Conservation (phyloP, 805 yeast species). For the Debaryomyces castellii region DNA sequence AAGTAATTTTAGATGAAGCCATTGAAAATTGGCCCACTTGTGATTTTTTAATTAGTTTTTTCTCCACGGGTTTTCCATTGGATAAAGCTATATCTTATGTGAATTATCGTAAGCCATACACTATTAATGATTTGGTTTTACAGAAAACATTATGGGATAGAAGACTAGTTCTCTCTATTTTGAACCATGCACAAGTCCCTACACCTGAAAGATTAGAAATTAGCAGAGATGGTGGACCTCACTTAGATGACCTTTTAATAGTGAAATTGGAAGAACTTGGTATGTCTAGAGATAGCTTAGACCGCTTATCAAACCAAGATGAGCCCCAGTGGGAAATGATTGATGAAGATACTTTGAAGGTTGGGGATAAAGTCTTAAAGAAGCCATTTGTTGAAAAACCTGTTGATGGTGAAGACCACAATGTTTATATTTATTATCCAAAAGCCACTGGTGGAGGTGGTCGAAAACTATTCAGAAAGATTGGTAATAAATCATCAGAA, state of each 20-base stretch:
- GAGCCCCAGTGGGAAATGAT: conserved; percentile 88
- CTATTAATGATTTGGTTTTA: conserved; percentile 83
- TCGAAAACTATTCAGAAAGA: conserved; percentile 86
- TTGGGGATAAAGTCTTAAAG: conserved; percentile 65
- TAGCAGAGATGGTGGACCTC: conserved; percentile 96
- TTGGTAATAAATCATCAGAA: conserved; percentile 95
- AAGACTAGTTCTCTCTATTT: conserved; percentile 74
- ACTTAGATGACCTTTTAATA: conserved; percentile 57
- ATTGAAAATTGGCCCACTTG: conserved; percentile 99
- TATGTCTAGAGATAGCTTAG: conserved; percentile 45
- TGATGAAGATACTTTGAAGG: conserved; percentile 71
- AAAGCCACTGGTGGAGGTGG: conserved; percentile 96
- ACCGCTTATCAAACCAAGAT: conserved; percentile 58
- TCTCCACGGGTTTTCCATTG: conserved; percentile 93
- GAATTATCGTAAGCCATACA: conserved; percentile 82
- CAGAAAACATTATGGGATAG: conserved; percentile 98
- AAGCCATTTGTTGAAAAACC: conserved; percentile 99
- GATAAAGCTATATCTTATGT: conserved; percentile 93
- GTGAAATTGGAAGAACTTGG: conserved; percentile 46
- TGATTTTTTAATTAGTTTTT: conserved; percentile 89
- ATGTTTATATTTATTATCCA: conserved; percentile 89
- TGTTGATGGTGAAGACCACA: conserved; percentile 98
- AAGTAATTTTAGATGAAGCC: conserved; percentile 89
- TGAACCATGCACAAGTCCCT: conserved; percentile 81
- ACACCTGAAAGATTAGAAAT: conserved; percentile 88